A percentile compares a stretch with the other conserved stretches of the same genome.
Evolutionary conservation across 2,329 filamentous ascomycete species (phyloP).

Genomic region (Botryotinia calthae): DNA sequence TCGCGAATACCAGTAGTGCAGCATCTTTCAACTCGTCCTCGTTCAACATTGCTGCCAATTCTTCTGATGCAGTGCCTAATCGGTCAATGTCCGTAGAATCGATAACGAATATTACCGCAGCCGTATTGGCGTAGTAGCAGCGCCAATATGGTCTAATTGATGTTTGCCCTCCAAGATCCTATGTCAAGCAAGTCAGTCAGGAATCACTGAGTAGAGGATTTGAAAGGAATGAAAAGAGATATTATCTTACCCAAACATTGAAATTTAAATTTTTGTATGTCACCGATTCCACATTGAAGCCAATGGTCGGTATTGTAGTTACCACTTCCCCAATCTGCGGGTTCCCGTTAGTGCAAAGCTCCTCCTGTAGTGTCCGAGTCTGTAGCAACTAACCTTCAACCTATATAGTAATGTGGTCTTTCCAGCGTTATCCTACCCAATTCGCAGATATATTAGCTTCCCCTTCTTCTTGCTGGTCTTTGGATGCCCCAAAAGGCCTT

Average conservation of each 20-base stretch:
- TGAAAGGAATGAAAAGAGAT: neutral
- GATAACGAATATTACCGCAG: slow-evolving; percentile 97
- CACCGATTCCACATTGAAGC: slow-evolving; percentile 98
- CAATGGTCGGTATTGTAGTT: slow-evolving; percentile 97
- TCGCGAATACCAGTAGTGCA: slow-evolving; percentile 89
- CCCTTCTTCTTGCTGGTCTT: slow-evolving; percentile 10
- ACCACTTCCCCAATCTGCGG: slow-evolving; percentile 92
- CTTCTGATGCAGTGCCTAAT: slow-evolving; percentile 86
- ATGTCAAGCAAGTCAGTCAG: slow-evolving; percentile 18
- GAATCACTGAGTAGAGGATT: neutral
- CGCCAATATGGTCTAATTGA: slow-evolving; percentile 98
- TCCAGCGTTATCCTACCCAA: slow-evolving; percentile 83
- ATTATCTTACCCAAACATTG: slow-evolving; percentile 82
- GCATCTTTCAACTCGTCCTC: slow-evolving; percentile 96
- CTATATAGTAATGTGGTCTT: slow-evolving; percentile 97
- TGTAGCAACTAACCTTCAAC: slow-evolving; percentile 66
- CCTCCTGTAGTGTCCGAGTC: neutral
- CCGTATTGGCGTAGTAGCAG: slow-evolving; percentile 98
- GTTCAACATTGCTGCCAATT: slow-evolving; percentile 91
- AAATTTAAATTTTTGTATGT: slow-evolving; percentile 98
- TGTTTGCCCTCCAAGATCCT: slow-evolving; percentile 97
- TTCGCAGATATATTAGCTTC: slow-evolving; percentile 20
- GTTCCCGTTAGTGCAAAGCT: slow-evolving; percentile 21
- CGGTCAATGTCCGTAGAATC: slow-evolving; percentile 97
- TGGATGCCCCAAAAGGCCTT: neutral